Percentiles rank a stretch among this genome's conserved stretches.
These are phyloP conservation scores for Ophiostoma novo-ulmi DNA, from an alignment of 2,329 filamentous ascomycete species.

Conservation along the genomic window DNA sequence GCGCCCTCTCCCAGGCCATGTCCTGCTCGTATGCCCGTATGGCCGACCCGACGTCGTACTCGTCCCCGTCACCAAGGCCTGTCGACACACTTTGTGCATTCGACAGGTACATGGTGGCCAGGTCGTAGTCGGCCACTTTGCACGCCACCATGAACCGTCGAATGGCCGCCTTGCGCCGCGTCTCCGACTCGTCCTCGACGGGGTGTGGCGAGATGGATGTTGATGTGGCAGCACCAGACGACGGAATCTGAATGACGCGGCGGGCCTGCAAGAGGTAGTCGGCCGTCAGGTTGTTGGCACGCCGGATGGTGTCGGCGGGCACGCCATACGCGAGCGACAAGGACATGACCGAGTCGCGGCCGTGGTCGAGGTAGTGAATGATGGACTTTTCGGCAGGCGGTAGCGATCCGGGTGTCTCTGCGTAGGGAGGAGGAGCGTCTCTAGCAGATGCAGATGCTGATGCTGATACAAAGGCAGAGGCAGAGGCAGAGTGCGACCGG, in stretches of 20 bases:
- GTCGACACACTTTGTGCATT: constrained; percentile 17
- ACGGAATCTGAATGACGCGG: constrained; percentile 64
- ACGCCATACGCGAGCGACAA: constrained; percentile 68
- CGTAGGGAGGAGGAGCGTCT: constrained; percentile 27
- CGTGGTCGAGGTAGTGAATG: constrained; percentile 68
- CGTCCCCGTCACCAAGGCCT: constrained; percentile 29
- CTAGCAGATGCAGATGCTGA: neutral
- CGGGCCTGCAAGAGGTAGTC: constrained; percentile 67
- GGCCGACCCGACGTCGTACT: constrained; percentile 63
- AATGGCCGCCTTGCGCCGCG: constrained; percentile 63
- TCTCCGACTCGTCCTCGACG: constrained; percentile 69
- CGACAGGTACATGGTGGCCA: constrained; percentile 70
- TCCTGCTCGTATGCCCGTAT: constrained; percentile 63
- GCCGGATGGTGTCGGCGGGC: constrained; percentile 56
- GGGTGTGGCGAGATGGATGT: constrained; percentile 58
- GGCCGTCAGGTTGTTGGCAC: constrained; percentile 59
- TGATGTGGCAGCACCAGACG: neutral
- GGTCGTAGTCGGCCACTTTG: constrained; percentile 71
- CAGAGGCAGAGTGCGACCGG: neutral
- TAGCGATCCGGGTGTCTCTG: neutral
- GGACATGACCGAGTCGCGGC: constrained; percentile 61
- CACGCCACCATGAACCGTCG: constrained; percentile 73
- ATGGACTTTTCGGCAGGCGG: constrained; percentile 49
- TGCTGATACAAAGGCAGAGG: neutral
- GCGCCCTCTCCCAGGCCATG: constrained; percentile 67